Base-by-base conservation (phyloP, 139 green algal genomes). In the Chlorella ohadii region DNA sequence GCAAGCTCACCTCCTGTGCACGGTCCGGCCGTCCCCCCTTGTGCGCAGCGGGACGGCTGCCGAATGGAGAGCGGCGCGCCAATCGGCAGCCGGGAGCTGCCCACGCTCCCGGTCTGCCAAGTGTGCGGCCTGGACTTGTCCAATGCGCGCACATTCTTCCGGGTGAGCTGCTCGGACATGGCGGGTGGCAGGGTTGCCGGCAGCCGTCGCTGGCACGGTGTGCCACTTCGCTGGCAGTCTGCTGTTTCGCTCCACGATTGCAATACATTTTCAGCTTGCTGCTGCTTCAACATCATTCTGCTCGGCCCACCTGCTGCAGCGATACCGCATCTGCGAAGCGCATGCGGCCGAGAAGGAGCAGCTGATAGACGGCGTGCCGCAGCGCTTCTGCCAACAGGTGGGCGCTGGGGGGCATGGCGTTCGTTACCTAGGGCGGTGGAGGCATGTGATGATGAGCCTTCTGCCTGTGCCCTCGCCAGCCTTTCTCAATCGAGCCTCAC, bases 361-460 rank as follows among this genome's bases (percentile, higher is more conserved):
- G 17, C 0, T 76, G 15, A 13, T 80, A 0, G 34, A 76, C 4
- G 82, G 82, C 63, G 31, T 68, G 28, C 51, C 7, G 28, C 75
- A 81, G n/a, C 71, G 81, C 31, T 85, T 85, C 59, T 85, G 80
- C 56, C 80, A 85, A 33, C 65, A 77, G 78, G 47, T 84, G 59
- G 9, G 51, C 11, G 20, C 16, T 61, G 38, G 3, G 11, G 4
- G 1, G 16, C 19, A 6, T 33, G 27, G 3, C 20, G 28, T 34
- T 15, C 22, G 3, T 1, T 12, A 3, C 34, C 33, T 56, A n/a
- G n/a, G n/a, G n/a, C n/a, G n/a, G n/a, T n/a, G 13, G 4, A 1
- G 34, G n/a, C 68, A 47, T 28, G 33, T 4, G 34, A 27, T 27
- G 3, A 20, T 64, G 9, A n/a, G 13, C 57, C 57, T 15, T 51